Base-by-base conservation (phyloP, 1,284 basidiomycete species). In the Kwoniella shivajii region DNA sequence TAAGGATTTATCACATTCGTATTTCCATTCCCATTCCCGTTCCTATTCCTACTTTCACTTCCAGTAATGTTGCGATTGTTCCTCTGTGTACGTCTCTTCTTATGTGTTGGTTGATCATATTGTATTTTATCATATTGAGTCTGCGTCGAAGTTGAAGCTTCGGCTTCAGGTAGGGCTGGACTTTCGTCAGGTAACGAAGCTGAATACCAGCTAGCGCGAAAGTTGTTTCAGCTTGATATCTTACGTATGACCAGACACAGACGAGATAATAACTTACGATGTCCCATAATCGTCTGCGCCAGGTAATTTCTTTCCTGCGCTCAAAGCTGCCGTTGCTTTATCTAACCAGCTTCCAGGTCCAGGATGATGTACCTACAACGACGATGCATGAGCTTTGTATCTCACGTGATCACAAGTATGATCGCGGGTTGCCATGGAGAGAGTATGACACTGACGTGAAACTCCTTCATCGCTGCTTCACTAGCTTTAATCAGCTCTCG, bases 311-410 rank as follows among this genome's bases (percentile, higher is more conserved):
- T 69, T 57, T 0, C 75, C 77, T 34, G 65, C 54, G 0, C 70
- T 71, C 45, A 72, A 50, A 2, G 75, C 75, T 2, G 77, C 77
- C 0, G 74, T 77, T 5, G 71, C 71, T 56, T 78, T 77, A 56
- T 78, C 77, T 13, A 78, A 65, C 77, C 77, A 78, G 16, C 64
- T 62, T n/a, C 77, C 77, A 0, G 75, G 74, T 26, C 77, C 77
- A 0, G 77, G 77, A 47, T 78, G 73, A 61, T 77, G 75, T 24
- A 68, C 43, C 74, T 77, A 59, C 18, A 13, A 7, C 14, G 34
- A 33, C 29, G 16, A n/a, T n/a, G n/a, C n/a, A n/a, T n/a, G n/a
- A 30, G 14, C n/a, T 7, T 16, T n/a, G 6, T 14, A 54, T 20
- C 11, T 18, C 30, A 3, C 6, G 7, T 38, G 4, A 45, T 27